Base-by-base conservation (phyloP, 176 grass and related monocot genomes). In the Oryza glumipatula region DNA sequence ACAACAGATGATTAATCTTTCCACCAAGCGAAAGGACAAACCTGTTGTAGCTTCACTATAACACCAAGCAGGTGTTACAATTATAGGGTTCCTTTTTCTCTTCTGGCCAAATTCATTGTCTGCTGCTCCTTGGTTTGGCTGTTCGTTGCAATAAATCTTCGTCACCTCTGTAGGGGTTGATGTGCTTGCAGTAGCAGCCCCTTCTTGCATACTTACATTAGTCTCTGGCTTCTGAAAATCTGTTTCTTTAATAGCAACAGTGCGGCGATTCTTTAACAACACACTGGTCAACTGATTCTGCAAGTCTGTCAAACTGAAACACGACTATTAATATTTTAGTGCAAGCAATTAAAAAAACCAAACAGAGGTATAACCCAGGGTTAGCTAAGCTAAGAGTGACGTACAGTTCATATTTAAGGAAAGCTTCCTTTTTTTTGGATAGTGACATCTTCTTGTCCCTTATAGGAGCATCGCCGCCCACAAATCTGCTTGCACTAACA, bases 31-130 rank as follows among this genome's bases (percentile, higher is more conserved):
- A 91, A 89, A 80, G 23, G 67, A 83, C 72, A 81, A 94, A 98
- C 96, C 87, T 80, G 77, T 76, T 65, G 80, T 81, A 80, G 87
- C 85, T 85, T 98, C 96, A 89, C 83, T 91, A 54, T 94, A 98
- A 85, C 87, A 95, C 96, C 96, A 98, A 43, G 96, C 96, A 44
- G 96, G 93, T 80, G 91, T 95, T 89, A 95, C 93, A 80, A 98
- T 90, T 48, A 95, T 87, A 87, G 96, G 93, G 60, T 89, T 95
- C 80, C 87, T 91, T 68, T 95, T 98, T 89, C 89, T 93, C 87
- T 98, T 98, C 77, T 90, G 85, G 21, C 80, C 86, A 94, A 84
- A 60, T 77, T 94, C 86, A 41, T 41, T 74, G 74, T 94, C 67
- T 73, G 70, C 43, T 76, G 45, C 45, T 38, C 46, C 77, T 80